Conservation (phyloP, 305 asterid genomes). For the Fraxinus xanthoxyloides region DNA sequence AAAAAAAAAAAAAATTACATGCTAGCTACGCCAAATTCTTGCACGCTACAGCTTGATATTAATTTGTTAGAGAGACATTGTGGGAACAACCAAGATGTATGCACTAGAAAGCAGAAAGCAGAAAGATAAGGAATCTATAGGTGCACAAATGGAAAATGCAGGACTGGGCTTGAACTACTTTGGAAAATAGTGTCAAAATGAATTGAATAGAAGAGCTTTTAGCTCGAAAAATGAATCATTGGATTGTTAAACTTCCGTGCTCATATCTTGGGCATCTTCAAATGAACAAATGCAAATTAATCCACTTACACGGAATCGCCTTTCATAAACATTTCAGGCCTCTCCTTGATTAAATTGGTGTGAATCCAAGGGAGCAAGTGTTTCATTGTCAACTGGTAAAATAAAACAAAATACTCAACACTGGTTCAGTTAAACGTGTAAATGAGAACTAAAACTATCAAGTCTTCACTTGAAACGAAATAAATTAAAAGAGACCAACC, state of each 20-base stretch:
- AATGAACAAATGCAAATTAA: background rate
- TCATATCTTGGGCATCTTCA: background rate
- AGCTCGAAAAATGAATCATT: background rate
- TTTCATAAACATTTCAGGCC: slow-evolving; percentile 98
- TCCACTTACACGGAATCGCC: slow-evolving; percentile 83
- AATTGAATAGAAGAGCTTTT: background rate
- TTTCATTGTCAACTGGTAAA: slow-evolving; percentile 66
- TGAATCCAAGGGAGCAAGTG: slow-evolving; percentile 80
- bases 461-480: background rate
- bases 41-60: background rate
- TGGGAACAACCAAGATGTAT: background rate
- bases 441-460: background rate
- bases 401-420: background rate
- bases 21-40: background rate
- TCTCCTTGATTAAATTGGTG: slow-evolving; percentile 85
- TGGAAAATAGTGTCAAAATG: background rate
- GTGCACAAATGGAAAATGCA: background rate
- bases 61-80: background rate
- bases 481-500: slow-evolving; percentile 26
- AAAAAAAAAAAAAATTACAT: background rate
- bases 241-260: background rate
- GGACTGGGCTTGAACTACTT: background rate
- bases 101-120: background rate
- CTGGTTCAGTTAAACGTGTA: background rate
- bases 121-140: background rate